Conservation (phyloP, 73 alveolate species). For the Paramecium octaurelia region DNA sequence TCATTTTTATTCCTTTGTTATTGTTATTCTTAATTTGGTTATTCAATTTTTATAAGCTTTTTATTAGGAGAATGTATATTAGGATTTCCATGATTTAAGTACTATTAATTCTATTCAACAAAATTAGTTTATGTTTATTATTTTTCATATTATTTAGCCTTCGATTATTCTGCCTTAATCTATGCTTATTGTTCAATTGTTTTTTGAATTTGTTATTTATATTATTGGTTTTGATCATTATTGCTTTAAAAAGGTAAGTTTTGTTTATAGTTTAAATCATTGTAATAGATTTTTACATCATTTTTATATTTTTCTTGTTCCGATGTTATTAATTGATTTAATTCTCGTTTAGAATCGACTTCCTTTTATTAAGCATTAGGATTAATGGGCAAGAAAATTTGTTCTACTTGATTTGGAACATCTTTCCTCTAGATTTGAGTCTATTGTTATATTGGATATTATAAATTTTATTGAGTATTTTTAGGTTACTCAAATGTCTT, state of each 20-base stretch:
- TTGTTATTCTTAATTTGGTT: neutral
- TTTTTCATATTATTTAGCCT: neutral
- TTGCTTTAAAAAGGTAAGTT: neutral
- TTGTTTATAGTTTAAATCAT: neutral
- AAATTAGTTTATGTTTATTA: neutral
- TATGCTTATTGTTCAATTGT: neutral
- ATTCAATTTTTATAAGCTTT: neutral
- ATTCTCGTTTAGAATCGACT: neutral
- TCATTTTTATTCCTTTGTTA: too few relatives aligned
- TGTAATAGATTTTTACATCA: neutral
- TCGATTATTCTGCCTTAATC: too few relatives aligned
- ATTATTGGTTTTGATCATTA: neutral
- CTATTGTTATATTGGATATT: neutral
- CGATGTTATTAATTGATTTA: neutral
- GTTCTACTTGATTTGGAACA: neutral
- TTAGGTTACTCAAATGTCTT: neutral
- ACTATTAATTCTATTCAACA: neutral
- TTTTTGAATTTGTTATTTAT: too few relatives aligned
- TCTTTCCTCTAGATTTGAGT: neutral
- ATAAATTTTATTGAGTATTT: neutral
- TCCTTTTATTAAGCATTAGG: neutral
- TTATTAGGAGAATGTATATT: too few relatives aligned
- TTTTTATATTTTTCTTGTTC: neutral
- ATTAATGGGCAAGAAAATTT: neutral
- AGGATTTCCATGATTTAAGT: neutral